These are phyloP conservation scores for Phytophthora cajani DNA, from an alignment of 352 stramenopile species.

Conservation along the genomic window DNA sequence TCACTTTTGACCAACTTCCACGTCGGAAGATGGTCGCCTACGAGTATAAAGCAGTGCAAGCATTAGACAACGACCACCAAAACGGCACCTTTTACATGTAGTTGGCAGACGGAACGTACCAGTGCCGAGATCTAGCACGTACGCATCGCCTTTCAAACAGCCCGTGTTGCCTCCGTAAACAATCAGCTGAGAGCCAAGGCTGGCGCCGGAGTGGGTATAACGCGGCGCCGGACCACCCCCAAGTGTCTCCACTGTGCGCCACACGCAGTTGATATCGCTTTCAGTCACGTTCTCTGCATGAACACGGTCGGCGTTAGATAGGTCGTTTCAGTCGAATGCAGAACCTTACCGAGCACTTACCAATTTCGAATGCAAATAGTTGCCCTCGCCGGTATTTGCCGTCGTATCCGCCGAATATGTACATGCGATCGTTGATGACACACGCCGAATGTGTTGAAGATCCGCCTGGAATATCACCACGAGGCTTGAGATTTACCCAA, in stretches of 20 bases:
- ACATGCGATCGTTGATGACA: constrained; percentile 57
- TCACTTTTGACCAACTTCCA: constrained; percentile 59
- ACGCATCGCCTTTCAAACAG: constrained; percentile 63
- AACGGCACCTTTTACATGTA: too few relatives aligned
- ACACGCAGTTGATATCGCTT: constrained; percentile 47
- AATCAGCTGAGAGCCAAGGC: constrained; percentile 58
- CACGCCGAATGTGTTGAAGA: constrained; percentile 65
- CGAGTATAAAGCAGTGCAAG: not conserved
- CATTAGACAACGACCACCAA: too few relatives aligned
- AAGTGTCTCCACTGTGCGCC: constrained; percentile 48
- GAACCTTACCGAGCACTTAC: constrained; percentile 18
- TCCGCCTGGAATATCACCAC: constrained; percentile 50
- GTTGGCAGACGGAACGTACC: constrained; percentile 17
- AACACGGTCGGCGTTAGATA: constrained; percentile 8
- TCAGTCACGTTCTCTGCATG: constrained; percentile 35
- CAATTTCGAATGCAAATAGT: constrained; percentile 54
- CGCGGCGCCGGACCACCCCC: constrained; percentile 46
- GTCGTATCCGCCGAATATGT: constrained; percentile 71
- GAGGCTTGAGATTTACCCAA: constrained; percentile 54
- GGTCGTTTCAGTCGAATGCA: not conserved
- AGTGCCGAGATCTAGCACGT: constrained; percentile 55
- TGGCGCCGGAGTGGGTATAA: constrained; percentile 60
- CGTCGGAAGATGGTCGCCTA: constrained; percentile 44
- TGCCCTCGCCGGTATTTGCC: constrained; percentile 60
- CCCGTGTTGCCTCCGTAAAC: constrained; percentile 67